Conservation (phyloP, 2,329 filamentous ascomycete species). For the Pyrenochaeta sp. region DNA sequence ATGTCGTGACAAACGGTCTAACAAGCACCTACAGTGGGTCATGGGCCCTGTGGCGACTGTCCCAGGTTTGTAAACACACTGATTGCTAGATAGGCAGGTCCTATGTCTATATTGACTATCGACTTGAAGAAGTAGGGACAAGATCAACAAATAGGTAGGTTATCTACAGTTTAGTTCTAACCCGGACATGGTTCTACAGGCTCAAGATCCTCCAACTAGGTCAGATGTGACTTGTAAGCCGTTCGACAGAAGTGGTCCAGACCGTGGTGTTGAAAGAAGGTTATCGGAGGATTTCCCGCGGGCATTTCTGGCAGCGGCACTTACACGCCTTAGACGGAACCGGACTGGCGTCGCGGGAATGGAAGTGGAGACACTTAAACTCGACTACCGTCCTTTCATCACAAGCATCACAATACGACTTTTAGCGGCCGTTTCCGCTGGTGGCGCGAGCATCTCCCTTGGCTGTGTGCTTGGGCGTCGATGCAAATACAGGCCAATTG, state of each 20-base stretch:
- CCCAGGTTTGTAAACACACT: slow-evolving; percentile 1
- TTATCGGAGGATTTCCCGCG: slow-evolving; percentile 13
- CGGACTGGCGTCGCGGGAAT: slow-evolving; percentile 5
- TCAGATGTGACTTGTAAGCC: background rate
- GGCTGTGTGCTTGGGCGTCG: slow-evolving; percentile 14
- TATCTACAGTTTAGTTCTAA: too few species aligned
- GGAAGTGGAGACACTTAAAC: slow-evolving; percentile 6
- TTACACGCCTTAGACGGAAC: slow-evolving; percentile 9
- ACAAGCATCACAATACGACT: slow-evolving; percentile 2
- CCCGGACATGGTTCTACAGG: too few species aligned
- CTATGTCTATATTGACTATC: slow-evolving; percentile 1
- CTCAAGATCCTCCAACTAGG: too few species aligned
- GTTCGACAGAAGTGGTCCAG: slow-evolving; percentile 3
- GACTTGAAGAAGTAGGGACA: background rate
- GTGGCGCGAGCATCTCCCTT: background rate
- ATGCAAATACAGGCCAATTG: slow-evolving; percentile 14
- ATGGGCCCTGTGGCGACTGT: background rate
- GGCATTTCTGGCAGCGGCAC: slow-evolving; percentile 6
- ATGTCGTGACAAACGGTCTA: background rate
- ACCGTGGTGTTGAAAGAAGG: slow-evolving; percentile 25
- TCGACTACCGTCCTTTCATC: slow-evolving; percentile 3
- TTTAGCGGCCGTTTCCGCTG: background rate
- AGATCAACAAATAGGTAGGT: background rate
- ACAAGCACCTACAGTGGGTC: too few species aligned
- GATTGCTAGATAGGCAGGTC: slow-evolving; percentile 1